Evolutionary conservation across 139 green algal genomes (phyloP).

Genomic region (Yamagishiella unicocca): DNA sequence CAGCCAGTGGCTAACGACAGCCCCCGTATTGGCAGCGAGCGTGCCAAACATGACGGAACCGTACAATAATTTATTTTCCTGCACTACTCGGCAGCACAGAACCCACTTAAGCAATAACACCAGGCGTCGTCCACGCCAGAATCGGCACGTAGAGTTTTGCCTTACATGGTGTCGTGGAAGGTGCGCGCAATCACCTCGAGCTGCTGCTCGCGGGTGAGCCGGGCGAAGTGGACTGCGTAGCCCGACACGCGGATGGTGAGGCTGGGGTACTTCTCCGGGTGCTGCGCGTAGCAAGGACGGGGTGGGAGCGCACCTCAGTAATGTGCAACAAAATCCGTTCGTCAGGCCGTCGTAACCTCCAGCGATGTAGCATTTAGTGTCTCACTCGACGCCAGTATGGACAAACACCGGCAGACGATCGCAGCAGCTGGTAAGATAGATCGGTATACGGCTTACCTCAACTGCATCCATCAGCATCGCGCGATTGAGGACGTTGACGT

Average conservation of each 20-base stretch:
- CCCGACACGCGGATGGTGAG: constrained; percentile 84
- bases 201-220: constrained; percentile 83
- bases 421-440: neutral
- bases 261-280: constrained; percentile 74
- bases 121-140: too few species aligned
- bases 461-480: constrained; percentile 81
- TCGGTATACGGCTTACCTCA: constrained; percentile 51
- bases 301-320: neutral
- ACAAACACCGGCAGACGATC: too few species aligned
- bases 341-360: too few species aligned
- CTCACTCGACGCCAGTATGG: too few species aligned
- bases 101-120: too few species aligned
- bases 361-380: too few species aligned
- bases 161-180: constrained; percentile 72
- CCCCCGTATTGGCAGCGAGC: too few species aligned
- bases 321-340: neutral
- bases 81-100: too few species aligned
- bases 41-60: too few species aligned
- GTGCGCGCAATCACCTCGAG: constrained; percentile 73
- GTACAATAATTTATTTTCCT: too few species aligned
- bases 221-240: constrained; percentile 85
- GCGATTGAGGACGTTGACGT: constrained; percentile 79
- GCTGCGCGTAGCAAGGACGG: neutral
- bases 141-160: too few species aligned
- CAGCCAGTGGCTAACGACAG: too few species aligned